Percentiles rank a stretch among this genome's conserved stretches.
These are phyloP conservation scores for Phoma sp. DNA, from an alignment of 2,329 filamentous ascomycete genomes.

Conservation along the genomic window DNA sequence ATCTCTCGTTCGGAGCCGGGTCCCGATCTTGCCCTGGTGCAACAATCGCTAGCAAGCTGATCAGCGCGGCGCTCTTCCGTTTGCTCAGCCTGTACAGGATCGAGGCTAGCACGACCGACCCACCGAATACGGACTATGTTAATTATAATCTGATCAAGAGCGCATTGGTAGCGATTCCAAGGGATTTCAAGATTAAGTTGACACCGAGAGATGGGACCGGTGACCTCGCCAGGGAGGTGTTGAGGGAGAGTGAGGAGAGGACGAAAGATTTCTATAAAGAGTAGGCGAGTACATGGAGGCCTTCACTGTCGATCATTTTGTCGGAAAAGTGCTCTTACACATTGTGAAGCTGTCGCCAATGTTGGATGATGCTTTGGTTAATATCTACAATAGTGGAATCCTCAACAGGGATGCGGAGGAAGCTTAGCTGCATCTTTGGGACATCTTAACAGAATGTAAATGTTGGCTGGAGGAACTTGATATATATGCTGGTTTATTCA, in stretches of 20 bases:
- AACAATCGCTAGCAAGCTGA: conserved; percentile 58
- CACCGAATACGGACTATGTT: conserved; percentile 68
- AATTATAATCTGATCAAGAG: conserved; percentile 69
- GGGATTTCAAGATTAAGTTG: conserved; percentile 65
- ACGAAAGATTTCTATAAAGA: conserved; percentile 42
- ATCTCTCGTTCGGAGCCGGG: conserved; percentile 61
- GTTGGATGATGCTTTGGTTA: background rate
- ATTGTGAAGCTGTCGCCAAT: background rate
- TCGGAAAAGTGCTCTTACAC: background rate
- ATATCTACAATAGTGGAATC: background rate
- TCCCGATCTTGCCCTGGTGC: conserved; percentile 61
- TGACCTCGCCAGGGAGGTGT: conserved; percentile 48
- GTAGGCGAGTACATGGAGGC: background rate
- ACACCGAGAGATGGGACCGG: conserved; percentile 56
- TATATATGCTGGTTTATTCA: background rate
- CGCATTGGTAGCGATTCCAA: conserved; percentile 66
- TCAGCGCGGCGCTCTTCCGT: conserved; percentile 60
- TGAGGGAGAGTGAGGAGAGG: conserved; percentile 54
- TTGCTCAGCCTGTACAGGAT: conserved; percentile 60
- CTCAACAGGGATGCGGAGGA: background rate
- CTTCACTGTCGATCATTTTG: background rate
- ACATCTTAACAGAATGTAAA: too few species aligned
- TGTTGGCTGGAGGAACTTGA: background rate
- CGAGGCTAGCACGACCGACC: conserved; percentile 56
- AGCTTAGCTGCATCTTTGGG: too few species aligned